These are phyloP conservation scores for Cutaneotrichosporon cavernicola DNA, from an alignment of 1,284 basidiomycete species.

Conservation along the genomic window DNA sequence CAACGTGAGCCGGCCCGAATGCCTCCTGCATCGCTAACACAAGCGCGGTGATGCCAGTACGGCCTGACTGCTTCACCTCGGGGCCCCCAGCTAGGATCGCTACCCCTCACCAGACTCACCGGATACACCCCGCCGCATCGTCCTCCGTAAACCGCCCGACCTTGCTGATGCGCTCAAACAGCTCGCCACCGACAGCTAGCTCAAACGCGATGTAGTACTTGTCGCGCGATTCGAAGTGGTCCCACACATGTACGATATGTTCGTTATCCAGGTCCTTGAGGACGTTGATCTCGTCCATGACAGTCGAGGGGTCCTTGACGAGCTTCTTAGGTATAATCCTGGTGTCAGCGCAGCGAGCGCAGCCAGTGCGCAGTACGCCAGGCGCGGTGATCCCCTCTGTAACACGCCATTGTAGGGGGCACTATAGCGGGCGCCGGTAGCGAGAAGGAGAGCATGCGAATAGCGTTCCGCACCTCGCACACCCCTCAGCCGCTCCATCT, in stretches of 20 bases:
- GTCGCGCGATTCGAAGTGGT: conserved; percentile 76
- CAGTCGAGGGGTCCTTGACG: conserved; percentile 80
- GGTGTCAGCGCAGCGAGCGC: conserved; percentile 5
- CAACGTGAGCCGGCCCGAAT: too few relatives aligned
- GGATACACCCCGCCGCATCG: conserved; percentile 72
- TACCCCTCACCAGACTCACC: conserved; percentile 48
- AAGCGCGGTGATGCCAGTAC: too few relatives aligned
- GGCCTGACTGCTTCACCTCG: too few relatives aligned
- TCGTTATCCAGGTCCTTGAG: conserved; percentile 80
- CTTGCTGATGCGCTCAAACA: conserved; percentile 78
- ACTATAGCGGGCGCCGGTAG: too few relatives aligned
- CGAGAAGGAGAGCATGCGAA: too few relatives aligned
- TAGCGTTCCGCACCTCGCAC: too few relatives aligned
- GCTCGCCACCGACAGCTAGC: conserved; percentile 82
- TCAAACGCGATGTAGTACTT: conserved; percentile 92
- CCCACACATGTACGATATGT: conserved; percentile 69
- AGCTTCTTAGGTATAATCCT: conserved; percentile 90
- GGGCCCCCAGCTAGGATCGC: background rate
- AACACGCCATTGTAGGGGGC: too few relatives aligned
- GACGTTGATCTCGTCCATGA: conserved; percentile 88
- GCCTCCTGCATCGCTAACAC: too few relatives aligned
- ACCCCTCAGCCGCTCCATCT: too few relatives aligned
- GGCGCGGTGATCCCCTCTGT: too few relatives aligned
- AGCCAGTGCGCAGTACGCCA: background rate
- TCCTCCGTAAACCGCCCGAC: conserved; percentile 86